Conservation (phyloP, 2,329 filamentous ascomycete genomes). For the Venturia asperata region DNA sequence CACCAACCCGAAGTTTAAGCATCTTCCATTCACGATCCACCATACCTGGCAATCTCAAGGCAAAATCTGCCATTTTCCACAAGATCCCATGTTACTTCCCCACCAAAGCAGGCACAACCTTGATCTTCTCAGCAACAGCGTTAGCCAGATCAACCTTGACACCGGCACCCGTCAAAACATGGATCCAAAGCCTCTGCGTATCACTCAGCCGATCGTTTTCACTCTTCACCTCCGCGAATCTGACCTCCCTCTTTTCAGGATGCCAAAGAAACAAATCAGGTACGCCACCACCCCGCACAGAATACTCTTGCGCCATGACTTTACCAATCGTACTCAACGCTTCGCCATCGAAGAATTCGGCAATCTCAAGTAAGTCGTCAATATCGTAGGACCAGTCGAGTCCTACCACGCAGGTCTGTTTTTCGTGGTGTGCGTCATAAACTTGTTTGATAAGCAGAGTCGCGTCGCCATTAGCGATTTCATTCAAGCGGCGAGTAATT, state of each 20-base stretch:
- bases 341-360: constrained; percentile 67
- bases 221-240: constrained; percentile 45
- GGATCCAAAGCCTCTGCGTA: constrained; percentile 93
- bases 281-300: constrained; percentile 74
- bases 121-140: constrained; percentile 43
- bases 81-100: background rate
- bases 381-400: constrained; percentile 84
- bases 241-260: constrained; percentile 32
- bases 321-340: constrained; percentile 81
- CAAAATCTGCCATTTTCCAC: background rate
- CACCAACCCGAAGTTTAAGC: no score
- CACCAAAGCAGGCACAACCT: constrained; percentile 3
- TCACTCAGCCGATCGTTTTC: constrained; percentile 89
- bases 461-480: constrained; percentile 78
- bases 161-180: constrained; percentile 79
- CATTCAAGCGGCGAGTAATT: constrained; percentile 78
- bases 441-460: constrained; percentile 59
- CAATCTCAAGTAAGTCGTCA: constrained; percentile 72
- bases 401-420: constrained; percentile 78
- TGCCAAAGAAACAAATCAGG: constrained; percentile 92
- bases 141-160: constrained; percentile 76
- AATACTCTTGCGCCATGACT: constrained; percentile 93
- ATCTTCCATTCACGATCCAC: no score
- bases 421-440: constrained; percentile 60
- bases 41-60: no score